These are phyloP conservation scores for Boletus patriciae DNA, from an alignment of 768 basidiomycete species.

Conservation along the genomic window DNA sequence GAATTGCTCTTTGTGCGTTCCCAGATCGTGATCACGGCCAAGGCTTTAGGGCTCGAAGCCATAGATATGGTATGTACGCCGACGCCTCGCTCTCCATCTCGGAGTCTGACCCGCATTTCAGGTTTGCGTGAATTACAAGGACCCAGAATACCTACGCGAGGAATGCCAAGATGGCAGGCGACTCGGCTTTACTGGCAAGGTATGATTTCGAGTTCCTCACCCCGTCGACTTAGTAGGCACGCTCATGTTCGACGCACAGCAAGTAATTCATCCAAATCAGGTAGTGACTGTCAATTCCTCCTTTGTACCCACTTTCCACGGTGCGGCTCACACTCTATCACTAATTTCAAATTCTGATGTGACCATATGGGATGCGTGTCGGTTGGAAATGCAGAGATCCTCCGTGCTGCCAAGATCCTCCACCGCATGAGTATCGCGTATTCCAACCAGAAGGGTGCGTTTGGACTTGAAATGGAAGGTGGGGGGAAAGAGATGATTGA, in stretches of 20 bases:
- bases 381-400: conserved; percentile 54
- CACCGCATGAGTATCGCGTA: conserved; percentile 62
- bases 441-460: conserved; percentile 57
- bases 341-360: background rate
- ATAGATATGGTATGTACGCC: conserved; percentile 78
- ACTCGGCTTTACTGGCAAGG: conserved; percentile 93
- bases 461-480: conserved; percentile 62
- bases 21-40: conserved; percentile 76
- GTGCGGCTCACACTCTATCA: conserved; percentile 36
- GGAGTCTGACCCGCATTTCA: conserved; percentile 28
- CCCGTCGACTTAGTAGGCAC: background rate
- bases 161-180: conserved; percentile 79
- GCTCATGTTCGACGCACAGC: conserved; percentile 44
- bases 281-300: conserved; percentile 73
- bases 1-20: conserved; percentile 87
- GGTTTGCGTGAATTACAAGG: conserved; percentile 90
- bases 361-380: background rate
- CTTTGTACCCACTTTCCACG: conserved; percentile 73
- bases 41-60: conserved; percentile 78
- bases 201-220: conserved; percentile 19
- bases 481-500: conserved; percentile 81
- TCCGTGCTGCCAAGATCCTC: conserved; percentile 72
- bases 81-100: background rate
- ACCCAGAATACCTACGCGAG: conserved; percentile 59
- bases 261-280: conserved; percentile 93